A percentile compares a stretch with the other conserved stretches of the same genome.
These are phyloP conservation scores for Bullera alba DNA, from an alignment of 768 basidiomycete species.

Conservation along the genomic window DNA sequence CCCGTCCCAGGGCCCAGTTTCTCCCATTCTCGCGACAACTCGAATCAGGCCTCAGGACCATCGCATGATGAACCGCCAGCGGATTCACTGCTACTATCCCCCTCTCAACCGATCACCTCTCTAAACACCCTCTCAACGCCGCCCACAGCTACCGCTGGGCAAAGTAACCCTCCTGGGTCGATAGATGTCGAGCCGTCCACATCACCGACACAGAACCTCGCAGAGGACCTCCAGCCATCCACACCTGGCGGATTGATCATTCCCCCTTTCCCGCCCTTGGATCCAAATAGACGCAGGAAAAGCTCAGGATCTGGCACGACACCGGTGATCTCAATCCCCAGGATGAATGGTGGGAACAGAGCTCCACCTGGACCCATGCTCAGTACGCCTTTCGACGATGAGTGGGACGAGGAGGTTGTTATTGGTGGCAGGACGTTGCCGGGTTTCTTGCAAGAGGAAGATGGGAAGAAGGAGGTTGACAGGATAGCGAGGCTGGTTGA, in stretches of 20 bases:
- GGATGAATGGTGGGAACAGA: conserved; percentile 6
- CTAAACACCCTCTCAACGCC: conserved; percentile 5
- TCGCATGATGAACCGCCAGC: conserved; percentile 10
- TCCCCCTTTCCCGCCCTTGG: conserved; percentile 40
- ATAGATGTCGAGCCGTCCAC: conserved; percentile 13
- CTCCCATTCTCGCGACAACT: neutral
- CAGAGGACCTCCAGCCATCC: conserved; percentile 16
- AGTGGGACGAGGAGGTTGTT: conserved; percentile 40
- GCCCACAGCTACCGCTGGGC: neutral
- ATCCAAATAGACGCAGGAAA: conserved; percentile 13
- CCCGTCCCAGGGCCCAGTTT: neutral
- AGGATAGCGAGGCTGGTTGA: conserved; percentile 33
- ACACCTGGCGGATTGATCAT: conserved; percentile 42
- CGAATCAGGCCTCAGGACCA: neutral
- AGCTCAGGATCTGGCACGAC: neutral
- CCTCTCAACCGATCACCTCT: conserved; percentile 9
- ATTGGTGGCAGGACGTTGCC: conserved; percentile 44
- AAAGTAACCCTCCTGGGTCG: neutral
- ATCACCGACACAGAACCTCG: neutral
- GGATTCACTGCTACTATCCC: conserved; percentile 18
- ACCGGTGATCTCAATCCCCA: conserved; percentile 1
- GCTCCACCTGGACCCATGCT: neutral
- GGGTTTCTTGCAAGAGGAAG: conserved; percentile 31
- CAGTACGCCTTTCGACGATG: conserved; percentile 23
- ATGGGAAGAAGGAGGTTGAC: conserved; percentile 34